Evolutionary conservation across 176 grass and related monocot species (phyloP).

Genomic region (Triticum turgidum): DNA sequence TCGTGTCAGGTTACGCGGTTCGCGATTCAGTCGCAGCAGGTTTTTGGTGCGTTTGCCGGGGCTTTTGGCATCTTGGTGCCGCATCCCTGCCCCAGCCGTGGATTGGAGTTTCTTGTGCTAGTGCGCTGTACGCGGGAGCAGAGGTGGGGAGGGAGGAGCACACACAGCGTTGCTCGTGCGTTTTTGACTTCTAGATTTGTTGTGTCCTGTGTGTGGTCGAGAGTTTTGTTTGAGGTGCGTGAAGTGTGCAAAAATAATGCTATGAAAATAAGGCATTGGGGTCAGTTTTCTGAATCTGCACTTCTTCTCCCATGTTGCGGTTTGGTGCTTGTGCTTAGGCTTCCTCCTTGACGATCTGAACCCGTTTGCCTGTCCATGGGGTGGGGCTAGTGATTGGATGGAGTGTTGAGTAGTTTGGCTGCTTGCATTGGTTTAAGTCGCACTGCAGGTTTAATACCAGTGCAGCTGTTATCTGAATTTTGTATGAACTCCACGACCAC

Average conservation of each 20-base stretch:
- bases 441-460: background rate
- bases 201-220: background rate
- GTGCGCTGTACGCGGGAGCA: background rate
- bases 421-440: background rate
- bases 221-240: background rate
- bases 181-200: too few relatives aligned
- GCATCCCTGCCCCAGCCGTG: background rate
- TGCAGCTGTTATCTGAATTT: background rate
- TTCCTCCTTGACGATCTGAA: background rate
- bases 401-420: background rate
- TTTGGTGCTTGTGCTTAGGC: background rate
- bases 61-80: background rate
- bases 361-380: background rate
- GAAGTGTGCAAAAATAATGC: background rate
- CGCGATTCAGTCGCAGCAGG: background rate
- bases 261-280: background rate
- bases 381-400: background rate
- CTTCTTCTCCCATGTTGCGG: background rate
- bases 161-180: background rate
- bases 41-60: background rate
- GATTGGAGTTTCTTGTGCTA: background rate
- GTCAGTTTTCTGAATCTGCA: slow-evolving; percentile 15
- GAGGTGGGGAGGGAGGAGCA: background rate
- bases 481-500: background rate
- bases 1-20: slow-evolving; percentile 7